Percentiles rank a stretch among this genome's conserved stretches.
Evolutionary conservation across 371 early-diverging fungal species (phyloP).

Genomic region (Rhizopus sp.): DNA sequence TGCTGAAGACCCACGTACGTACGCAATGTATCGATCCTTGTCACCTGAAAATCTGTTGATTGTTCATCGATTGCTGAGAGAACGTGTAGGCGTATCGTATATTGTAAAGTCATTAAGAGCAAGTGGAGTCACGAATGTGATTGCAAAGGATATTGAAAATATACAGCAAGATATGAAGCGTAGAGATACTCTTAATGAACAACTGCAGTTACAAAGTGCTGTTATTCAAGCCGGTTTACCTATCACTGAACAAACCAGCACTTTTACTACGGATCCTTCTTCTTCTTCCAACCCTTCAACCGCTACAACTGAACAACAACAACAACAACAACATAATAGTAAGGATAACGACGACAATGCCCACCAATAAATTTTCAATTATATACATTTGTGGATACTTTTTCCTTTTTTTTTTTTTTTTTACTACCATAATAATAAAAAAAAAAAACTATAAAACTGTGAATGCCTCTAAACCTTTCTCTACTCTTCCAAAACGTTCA

Average conservation of each 20-base stretch:
- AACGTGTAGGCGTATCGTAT: constrained; percentile 10
- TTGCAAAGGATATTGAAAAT: constrained; percentile 28
- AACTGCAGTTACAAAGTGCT: constrained; percentile 5
- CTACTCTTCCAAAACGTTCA: constrained; percentile 42
- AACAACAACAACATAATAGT: not conserved
- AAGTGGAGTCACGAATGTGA: constrained; percentile 20
- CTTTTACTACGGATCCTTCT: no score
- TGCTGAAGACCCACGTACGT: constrained; percentile 14
- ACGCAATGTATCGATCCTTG: constrained; percentile 23
- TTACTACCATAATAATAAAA: no score
- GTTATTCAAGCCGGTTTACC: not conserved
- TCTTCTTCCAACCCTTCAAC: no score
- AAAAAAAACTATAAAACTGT: constrained; percentile 36
- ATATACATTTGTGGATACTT: constrained; percentile 21
- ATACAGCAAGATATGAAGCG: constrained; percentile 29
- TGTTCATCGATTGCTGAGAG: constrained; percentile 15
- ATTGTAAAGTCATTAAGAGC: constrained; percentile 15
- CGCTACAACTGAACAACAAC: not conserved
- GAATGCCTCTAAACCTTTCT: constrained; percentile 52
- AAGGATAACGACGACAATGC: no score
- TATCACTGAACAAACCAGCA: not conserved
- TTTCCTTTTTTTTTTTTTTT: no score
- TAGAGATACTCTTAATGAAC: constrained; percentile 6
- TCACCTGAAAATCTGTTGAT: constrained; percentile 16
- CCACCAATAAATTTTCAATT: no score